These are phyloP conservation scores for Xylariales sp. DNA, from an alignment of 2,329 filamentous ascomycete species.

Conservation along the genomic window DNA sequence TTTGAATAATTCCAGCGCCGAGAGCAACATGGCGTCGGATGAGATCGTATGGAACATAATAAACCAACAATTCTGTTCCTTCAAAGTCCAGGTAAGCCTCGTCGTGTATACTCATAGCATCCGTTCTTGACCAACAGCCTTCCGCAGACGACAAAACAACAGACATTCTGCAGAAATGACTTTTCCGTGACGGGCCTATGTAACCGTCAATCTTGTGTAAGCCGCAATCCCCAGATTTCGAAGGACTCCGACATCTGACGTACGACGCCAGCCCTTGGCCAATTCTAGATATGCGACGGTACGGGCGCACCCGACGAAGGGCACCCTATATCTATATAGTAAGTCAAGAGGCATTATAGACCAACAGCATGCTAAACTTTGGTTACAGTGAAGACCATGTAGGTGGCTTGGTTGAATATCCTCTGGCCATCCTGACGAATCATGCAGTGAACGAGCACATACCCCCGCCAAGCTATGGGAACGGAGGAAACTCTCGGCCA, in stretches of 20 bases:
- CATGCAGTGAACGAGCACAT: slow-evolving; percentile 38
- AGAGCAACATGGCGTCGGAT: slow-evolving; percentile 71
- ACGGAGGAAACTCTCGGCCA: slow-evolving; percentile 80
- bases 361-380: no score
- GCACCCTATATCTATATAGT: slow-evolving; percentile 83
- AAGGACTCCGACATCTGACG: not conserved
- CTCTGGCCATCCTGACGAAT: not conserved
- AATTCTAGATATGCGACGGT: slow-evolving; percentile 80
- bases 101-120: no score
- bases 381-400: slow-evolving; percentile 7
- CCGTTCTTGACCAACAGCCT: no score
- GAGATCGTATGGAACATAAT: slow-evolving; percentile 98
- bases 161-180: slow-evolving; percentile 95
- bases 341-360: slow-evolving; percentile 5
- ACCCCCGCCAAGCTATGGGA: slow-evolving; percentile 93
- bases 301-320: slow-evolving; percentile 74
- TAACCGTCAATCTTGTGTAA: slow-evolving; percentile 20
- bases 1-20: not conserved
- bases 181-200: slow-evolving; percentile 64
- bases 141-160: slow-evolving; percentile 71
- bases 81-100: slow-evolving; percentile 96
- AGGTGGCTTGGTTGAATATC: no score
- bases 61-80: slow-evolving; percentile 77
- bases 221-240: not conserved
- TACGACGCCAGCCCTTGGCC: slow-evolving; percentile 19